Base-by-base conservation (phyloP, 1,284 basidiomycete genomes). In the Stygiomarasmius scandens region DNA sequence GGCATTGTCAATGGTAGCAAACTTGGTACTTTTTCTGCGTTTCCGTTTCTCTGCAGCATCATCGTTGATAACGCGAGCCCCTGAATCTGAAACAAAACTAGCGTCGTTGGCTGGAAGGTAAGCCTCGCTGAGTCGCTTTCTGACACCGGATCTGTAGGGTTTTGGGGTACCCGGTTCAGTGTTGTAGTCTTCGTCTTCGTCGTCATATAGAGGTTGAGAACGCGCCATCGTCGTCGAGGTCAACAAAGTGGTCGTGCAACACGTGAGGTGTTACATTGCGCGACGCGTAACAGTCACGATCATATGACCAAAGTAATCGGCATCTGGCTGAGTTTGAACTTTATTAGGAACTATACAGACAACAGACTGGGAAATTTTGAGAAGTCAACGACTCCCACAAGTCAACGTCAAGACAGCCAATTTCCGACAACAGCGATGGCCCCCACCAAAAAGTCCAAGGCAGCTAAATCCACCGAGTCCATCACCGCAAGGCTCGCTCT, bases 401-500 rank as follows among this genome's bases (percentile, higher is more conserved):
- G 25, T 11, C 3, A 34, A 32, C 22, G 23, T 36, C 54, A 25
- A 52, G 45, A 52, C 29, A 59, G 49, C n/a, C 46, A 24, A 52
- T 29, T 23, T 46, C 44, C 54, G 54, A 56, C 54, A 49, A 50
- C 47, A 66, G 67, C 75, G 79, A 96, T 96, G 94, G 94, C 94
- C 70, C 92, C 93, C 69, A 86, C 89, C 67, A 96, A 96, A 79
- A 96, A 97, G 83, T 90, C 90, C 74, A 98, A 97, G 83, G 83
- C 93, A 50, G 72, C 91, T 71, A 96, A 95, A 81, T 87, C 86
- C 69, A 90, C 87, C 70, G 96, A 98, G 84, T 95, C 92, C 73
- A 97, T 99, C 82, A 87, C 96, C 72, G 87, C 95, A 69, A 90
- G 92, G 74, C 92, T 99, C 64, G 92, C 95, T 64, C 94, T 99